Conservation (phyloP, 2,329 filamentous ascomycete species). For the Hypoxylon sp. region DNA sequence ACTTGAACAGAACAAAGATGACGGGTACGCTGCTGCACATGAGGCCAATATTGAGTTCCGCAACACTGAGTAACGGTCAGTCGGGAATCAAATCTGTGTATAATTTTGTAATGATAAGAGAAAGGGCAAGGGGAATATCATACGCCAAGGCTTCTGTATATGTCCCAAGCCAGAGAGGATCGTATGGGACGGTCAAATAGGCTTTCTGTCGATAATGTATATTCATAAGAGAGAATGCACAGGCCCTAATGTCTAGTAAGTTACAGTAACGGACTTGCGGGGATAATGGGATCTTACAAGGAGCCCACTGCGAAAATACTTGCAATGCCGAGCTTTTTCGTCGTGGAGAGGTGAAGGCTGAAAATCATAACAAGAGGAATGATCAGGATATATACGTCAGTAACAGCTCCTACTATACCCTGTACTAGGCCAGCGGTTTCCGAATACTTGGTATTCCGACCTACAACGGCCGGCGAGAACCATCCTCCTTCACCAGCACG, state of each 20-base stretch:
- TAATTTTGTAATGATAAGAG: neutral
- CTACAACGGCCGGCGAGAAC: neutral
- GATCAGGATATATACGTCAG: neutral
- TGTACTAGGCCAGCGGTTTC: neutral
- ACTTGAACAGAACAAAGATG: neutral
- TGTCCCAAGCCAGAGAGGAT: neutral
- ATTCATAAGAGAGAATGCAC: neutral
- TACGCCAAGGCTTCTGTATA: neutral
- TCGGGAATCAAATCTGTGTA: neutral
- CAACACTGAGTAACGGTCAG: neutral
- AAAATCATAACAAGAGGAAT: neutral
- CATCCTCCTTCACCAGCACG: neutral
- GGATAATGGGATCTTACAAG: neutral
- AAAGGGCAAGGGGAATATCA: neutral
- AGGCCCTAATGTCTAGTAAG: neutral
- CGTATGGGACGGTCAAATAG: neutral
- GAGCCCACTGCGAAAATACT: neutral
- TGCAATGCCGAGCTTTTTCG: neutral
- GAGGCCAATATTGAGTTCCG: neutral
- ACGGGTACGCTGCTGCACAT: neutral
- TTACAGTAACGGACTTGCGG: neutral
- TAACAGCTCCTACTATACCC: neutral
- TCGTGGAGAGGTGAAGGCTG: neutral
- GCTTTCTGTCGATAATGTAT: neutral
- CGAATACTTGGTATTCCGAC: neutral